phyloP scores from a whole-genome alignment of 1,284 basidiomycete species.

The Uromyces viciae-fabae region DNA sequence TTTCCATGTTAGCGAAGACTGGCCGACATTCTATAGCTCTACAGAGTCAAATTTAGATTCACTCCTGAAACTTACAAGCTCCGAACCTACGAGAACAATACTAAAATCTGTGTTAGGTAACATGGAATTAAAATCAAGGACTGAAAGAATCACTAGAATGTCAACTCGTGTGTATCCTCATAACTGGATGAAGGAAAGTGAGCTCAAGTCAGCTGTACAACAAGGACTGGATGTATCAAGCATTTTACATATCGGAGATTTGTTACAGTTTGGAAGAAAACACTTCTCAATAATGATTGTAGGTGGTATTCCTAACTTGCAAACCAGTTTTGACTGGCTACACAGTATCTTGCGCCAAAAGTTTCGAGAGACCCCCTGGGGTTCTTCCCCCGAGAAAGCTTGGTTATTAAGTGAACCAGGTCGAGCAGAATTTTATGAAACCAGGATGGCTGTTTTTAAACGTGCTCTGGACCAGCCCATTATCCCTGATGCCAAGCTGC shows the following conservation, averaged over 20 bases:
- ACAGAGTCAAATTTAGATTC: background rate
- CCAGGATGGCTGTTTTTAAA: background rate
- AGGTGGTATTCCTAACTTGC: background rate
- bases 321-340: background rate
- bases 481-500: background rate
- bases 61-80: no score
- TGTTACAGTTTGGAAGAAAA: background rate
- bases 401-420: background rate
- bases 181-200: background rate
- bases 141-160: background rate
- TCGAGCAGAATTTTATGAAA: background rate
- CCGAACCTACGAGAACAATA: no score
- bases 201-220: background rate
- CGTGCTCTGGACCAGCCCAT: background rate
- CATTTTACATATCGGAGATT: background rate
- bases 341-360: background rate
- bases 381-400: background rate
- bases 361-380: background rate
- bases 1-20: background rate
- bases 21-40: slow-evolving; percentile 6
- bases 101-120: background rate
- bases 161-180: background rate
- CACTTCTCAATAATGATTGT: background rate
- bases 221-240: background rate
- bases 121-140: background rate